Percentiles rank a stretch among this genome's conserved stretches.
phyloP scores from a whole-genome alignment of 306 rosid species.

The Adenanthera pavonina region DNA sequence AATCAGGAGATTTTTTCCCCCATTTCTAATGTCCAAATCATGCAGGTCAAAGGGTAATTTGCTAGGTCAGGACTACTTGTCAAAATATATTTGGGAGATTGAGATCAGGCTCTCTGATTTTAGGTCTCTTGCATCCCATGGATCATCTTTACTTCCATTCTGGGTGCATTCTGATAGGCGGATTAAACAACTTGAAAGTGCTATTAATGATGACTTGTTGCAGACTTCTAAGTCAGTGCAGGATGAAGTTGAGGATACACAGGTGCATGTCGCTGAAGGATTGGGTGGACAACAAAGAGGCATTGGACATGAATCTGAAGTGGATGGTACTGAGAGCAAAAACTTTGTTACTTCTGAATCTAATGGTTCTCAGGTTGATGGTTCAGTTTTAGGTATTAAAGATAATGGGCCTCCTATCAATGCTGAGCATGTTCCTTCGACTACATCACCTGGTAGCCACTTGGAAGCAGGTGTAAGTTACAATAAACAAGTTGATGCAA shows the following conservation, averaged over 20 bases:
- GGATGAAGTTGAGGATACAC: slow-evolving; percentile 51
- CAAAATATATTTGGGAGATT: slow-evolving; percentile 69
- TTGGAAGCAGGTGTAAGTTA: slow-evolving; percentile 38
- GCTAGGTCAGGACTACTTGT: slow-evolving; percentile 52
- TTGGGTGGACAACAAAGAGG: slow-evolving; percentile 41
- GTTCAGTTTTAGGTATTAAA: slow-evolving; percentile 31
- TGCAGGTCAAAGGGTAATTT: slow-evolving; percentile 63
- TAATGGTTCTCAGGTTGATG: slow-evolving; percentile 45
- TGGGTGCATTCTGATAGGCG: slow-evolving; percentile 86
- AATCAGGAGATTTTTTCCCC: not conserved
- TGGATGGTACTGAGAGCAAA: slow-evolving; percentile 38
- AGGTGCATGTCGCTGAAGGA: slow-evolving; percentile 39
- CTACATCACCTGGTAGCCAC: slow-evolving; percentile 41
- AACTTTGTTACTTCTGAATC: slow-evolving; percentile 44
- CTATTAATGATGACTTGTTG: slow-evolving; percentile 57
- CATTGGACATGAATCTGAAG: slow-evolving; percentile 45
- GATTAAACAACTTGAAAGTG: slow-evolving; percentile 70
- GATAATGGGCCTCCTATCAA: slow-evolving; percentile 37
- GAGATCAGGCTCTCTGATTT: slow-evolving; percentile 87
- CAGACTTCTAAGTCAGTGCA: slow-evolving; percentile 43
- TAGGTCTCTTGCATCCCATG: slow-evolving; percentile 66
- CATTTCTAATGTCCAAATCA: slow-evolving; percentile 15
- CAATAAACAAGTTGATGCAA: slow-evolving; percentile 50
- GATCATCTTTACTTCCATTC: slow-evolving; percentile 78
- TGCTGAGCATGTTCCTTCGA: slow-evolving; percentile 45